A percentile compares a stretch with the other conserved stretches of the same genome.
Evolutionary conservation across 2,329 filamentous ascomycete genomes (phyloP).

Genomic region (Neophaeococcomyces mojaviensis): DNA sequence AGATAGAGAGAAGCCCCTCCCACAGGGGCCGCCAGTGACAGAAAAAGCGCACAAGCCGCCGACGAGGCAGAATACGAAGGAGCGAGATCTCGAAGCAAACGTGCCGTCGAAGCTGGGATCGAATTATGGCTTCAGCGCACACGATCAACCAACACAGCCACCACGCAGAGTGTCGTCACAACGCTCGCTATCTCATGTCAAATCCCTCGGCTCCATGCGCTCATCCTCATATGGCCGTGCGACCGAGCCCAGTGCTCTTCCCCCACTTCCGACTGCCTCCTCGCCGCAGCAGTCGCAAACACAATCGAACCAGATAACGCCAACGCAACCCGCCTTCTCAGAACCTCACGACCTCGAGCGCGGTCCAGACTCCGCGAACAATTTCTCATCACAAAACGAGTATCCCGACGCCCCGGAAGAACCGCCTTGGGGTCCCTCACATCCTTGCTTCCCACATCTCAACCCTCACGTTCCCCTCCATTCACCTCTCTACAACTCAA

Average conservation of each 20-base stretch:
- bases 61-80: constrained; percentile 15
- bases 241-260: constrained; percentile 1
- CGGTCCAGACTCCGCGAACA: constrained; percentile 36
- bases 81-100: constrained; percentile 10
- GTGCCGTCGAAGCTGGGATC: constrained; percentile 16
- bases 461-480: constrained; percentile 81
- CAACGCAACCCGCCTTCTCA: constrained; percentile 25
- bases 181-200: constrained; percentile 27
- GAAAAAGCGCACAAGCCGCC: constrained; percentile 13
- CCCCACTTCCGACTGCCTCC: constrained; percentile 7
- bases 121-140: constrained; percentile 20
- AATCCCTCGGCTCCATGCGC: constrained; percentile 34
- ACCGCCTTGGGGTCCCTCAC: constrained; percentile 83
- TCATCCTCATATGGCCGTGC: constrained; percentile 26
- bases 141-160: constrained; percentile 22
- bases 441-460: constrained; percentile 88
- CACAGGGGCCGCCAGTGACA: neutral
- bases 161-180: constrained; percentile 21
- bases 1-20: constrained; percentile 9
- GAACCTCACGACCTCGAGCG: constrained; percentile 23
- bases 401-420: constrained; percentile 38
- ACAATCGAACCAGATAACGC: constrained; percentile 18
- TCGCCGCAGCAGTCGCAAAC: neutral
- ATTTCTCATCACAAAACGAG: neutral
- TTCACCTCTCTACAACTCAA: constrained; percentile 66